phyloP scores from a whole-genome alignment of 805 yeast genomes.

The Candida pseudofarinosa region DNA sequence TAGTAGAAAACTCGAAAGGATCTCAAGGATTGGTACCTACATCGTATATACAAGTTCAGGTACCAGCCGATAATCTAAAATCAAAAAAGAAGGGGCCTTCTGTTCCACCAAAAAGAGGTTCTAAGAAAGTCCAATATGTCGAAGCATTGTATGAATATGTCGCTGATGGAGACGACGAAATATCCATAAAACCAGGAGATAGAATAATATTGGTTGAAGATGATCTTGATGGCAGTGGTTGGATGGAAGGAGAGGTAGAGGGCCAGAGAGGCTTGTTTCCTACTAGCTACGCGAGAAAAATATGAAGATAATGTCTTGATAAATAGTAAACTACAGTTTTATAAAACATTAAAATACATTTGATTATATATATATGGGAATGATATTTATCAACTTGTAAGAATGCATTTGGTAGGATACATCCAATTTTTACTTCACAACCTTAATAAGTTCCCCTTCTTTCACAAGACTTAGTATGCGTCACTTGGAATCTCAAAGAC shows the following conservation, averaged over 20 bases:
- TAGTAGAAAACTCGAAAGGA: constrained; percentile 42
- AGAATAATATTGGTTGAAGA: constrained; percentile 57
- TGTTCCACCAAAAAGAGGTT: constrained; percentile 76
- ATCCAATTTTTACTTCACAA: constrained; percentile 1
- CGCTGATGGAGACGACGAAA: constrained; percentile 78
- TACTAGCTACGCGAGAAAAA: constrained; percentile 57
- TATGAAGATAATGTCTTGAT: constrained; percentile 12
- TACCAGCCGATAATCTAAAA: constrained; percentile 7
- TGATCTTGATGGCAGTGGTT: constrained; percentile 71
- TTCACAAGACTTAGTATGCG: constrained; percentile 28
- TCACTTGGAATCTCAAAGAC: constrained; percentile 83
- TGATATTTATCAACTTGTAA: constrained; percentile 9
- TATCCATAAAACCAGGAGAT: constrained; percentile 71
- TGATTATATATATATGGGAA: constrained; percentile 9
- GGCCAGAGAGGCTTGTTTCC: constrained; percentile 48
- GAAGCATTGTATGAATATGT: constrained; percentile 71
- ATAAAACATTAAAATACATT: constrained; percentile 4
- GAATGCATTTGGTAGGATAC: constrained; percentile 5
- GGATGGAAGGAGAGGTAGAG: constrained; percentile 84
- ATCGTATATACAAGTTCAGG: constrained; percentile 54
- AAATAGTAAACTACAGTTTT: not conserved
- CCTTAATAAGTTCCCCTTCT: constrained; percentile 1
- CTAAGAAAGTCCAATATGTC: constrained; percentile 58
- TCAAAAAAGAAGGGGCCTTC: constrained; percentile 62
- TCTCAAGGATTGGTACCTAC: constrained; percentile 81